Conservation (phyloP, 305 asterid species). For the Euphrasia arctica region DNA sequence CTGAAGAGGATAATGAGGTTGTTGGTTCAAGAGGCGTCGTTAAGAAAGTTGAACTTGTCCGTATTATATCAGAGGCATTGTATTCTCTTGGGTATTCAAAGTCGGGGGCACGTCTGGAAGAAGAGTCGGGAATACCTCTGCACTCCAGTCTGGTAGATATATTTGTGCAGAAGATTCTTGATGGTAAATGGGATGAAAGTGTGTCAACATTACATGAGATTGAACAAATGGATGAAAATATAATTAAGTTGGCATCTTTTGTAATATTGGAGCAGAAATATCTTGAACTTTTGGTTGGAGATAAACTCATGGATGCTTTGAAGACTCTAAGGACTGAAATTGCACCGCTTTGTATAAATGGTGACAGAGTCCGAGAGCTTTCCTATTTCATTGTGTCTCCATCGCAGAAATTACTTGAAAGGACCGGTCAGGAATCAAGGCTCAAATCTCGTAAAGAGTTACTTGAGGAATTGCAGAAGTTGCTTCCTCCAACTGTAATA, state of each 20-base stretch:
- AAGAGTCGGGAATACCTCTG: slow-evolving; percentile 74
- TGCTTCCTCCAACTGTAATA: slow-evolving; percentile 80
- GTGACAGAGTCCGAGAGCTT: slow-evolving; percentile 61
- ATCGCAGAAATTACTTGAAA: slow-evolving; percentile 34
- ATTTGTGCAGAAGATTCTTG: slow-evolving; percentile 72
- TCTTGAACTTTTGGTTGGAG: slow-evolving; percentile 66
- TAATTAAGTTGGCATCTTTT: slow-evolving; percentile 67
- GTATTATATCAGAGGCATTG: slow-evolving; percentile 75
- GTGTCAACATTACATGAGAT: slow-evolving; percentile 50
- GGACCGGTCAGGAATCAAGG: slow-evolving; percentile 36
- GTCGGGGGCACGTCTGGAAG: slow-evolving; percentile 63
- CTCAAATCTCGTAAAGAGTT: slow-evolving; percentile 54
- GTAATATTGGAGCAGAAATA: slow-evolving; percentile 84
- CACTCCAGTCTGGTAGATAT: slow-evolving; percentile 51
- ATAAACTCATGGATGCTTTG: slow-evolving; percentile 68
- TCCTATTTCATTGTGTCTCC: slow-evolving; percentile 60
- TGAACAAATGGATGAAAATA: slow-evolving; percentile 52
- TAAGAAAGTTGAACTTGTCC: slow-evolving; percentile 76
- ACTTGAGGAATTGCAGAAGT: slow-evolving; percentile 64
- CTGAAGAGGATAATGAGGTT: slow-evolving; percentile 62
- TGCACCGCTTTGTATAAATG: slow-evolving; percentile 51
- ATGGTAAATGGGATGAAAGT: slow-evolving; percentile 89
- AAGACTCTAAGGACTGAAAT: slow-evolving; percentile 76
- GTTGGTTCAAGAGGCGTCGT: slow-evolving; percentile 77
- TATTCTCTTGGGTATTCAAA: slow-evolving; percentile 80